Conservation (phyloP, 768 basidiomycete genomes). For the Lentinus tigrinus region DNA sequence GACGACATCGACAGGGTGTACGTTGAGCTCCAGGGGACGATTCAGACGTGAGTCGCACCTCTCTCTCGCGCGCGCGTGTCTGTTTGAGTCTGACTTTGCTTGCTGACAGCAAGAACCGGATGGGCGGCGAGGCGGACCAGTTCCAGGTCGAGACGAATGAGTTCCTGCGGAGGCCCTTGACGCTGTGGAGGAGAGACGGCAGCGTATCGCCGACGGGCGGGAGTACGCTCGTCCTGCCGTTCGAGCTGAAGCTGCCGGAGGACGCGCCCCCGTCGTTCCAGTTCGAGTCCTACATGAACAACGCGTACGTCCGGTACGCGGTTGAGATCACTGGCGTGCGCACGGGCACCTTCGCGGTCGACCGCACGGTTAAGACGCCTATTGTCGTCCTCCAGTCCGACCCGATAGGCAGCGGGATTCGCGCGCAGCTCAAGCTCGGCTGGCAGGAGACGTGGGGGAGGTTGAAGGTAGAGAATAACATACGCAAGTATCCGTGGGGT, state of each 20-base stretch:
- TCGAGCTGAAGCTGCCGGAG: constrained; percentile 17
- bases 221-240: constrained; percentile 19
- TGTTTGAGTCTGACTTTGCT: no score
- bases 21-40: constrained; percentile 20
- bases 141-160: constrained; percentile 9
- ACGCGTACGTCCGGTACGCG: constrained; percentile 20
- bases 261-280: constrained; percentile 22
- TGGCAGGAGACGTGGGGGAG: constrained; percentile 21
- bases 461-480: constrained; percentile 3
- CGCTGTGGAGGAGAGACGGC: constrained; percentile 16
- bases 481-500: constrained; percentile 22
- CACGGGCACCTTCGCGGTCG: constrained; percentile 16
- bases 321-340: constrained; percentile 22
- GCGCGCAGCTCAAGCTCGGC: constrained; percentile 14
- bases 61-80: not conserved
- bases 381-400: constrained; percentile 20
- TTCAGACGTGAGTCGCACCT: constrained; percentile 19
- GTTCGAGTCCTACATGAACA: constrained; percentile 10
- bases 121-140: not conserved
- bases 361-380: constrained; percentile 10
- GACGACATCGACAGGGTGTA: constrained; percentile 22
- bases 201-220: constrained; percentile 13
- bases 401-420: constrained; percentile 6
- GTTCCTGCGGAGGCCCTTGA: constrained; percentile 10
- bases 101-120: constrained; percentile 6